These are phyloP conservation scores for Exobasidium rhododendri DNA, from an alignment of 1,284 basidiomycete species.

Conservation along the genomic window DNA sequence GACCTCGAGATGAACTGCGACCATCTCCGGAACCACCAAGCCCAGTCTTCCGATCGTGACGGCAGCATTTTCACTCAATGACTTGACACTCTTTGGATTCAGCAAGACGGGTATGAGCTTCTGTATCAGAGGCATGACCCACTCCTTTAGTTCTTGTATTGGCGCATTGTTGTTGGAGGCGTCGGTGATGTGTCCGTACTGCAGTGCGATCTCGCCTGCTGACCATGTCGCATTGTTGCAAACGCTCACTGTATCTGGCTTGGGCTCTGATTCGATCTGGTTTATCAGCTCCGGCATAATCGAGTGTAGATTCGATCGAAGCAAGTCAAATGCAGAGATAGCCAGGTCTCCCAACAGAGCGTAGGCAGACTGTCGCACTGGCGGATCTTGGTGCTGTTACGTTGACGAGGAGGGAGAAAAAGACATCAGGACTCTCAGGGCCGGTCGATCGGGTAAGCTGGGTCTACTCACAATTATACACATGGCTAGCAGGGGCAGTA, in stretches of 20 bases:
- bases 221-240: slow-evolving; percentile 99
- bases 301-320: slow-evolving; percentile 71
- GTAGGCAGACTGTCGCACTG: slow-evolving; percentile 93
- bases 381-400: slow-evolving; percentile 77
- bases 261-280: slow-evolving; percentile 86
- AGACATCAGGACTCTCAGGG: slow-evolving; percentile 8
- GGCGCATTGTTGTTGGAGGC: not conserved
- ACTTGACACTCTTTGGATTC: slow-evolving; percentile 83
- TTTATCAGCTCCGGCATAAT: slow-evolving; percentile 86
- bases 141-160: slow-evolving; percentile 36
- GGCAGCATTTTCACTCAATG: slow-evolving; percentile 93
- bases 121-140: slow-evolving; percentile 67
- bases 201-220: slow-evolving; percentile 83
- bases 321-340: slow-evolving; percentile 83
- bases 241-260: slow-evolving; percentile 87
- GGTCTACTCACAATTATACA: slow-evolving; percentile 38
- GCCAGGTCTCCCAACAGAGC: slow-evolving; percentile 96
- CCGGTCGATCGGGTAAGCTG: not conserved
- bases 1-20: slow-evolving; percentile 82
- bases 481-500: slow-evolving; percentile 45
- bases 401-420: no score
- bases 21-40: slow-evolving; percentile 79
- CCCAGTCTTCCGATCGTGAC: slow-evolving; percentile 98
- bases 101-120: slow-evolving; percentile 88
- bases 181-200: slow-evolving; percentile 56